Conservation (phyloP, 495 filamentous ascomycete genomes). For the Talaromyces liani region DNA sequence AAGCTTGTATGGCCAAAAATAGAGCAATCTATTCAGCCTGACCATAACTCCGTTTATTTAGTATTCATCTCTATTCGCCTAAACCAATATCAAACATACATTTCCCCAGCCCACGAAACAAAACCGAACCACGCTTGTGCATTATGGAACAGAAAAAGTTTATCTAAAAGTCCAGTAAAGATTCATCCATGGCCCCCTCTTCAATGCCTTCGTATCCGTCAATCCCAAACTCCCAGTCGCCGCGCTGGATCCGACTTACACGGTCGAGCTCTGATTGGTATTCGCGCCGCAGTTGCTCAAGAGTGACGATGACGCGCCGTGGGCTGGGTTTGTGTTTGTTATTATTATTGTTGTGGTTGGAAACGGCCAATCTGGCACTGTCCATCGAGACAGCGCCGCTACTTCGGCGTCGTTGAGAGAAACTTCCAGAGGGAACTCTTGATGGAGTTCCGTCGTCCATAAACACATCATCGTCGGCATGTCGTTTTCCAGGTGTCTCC, state of each 20-base stretch:
- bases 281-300: slow-evolving; percentile 74
- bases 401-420: slow-evolving; percentile 2
- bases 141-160: not conserved
- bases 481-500: slow-evolving; percentile 19
- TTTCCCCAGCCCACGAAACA: not conserved
- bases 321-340: slow-evolving; percentile 10
- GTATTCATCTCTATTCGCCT: not conserved
- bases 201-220: slow-evolving; percentile 25
- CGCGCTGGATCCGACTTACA: slow-evolving; percentile 52
- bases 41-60: no score
- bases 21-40: not conserved
- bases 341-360: not conserved
- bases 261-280: slow-evolving; percentile 85
- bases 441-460: slow-evolving; percentile 19
- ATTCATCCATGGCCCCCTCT: slow-evolving; percentile 10
- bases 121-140: not conserved
- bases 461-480: slow-evolving; percentile 35
- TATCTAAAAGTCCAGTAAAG: not conserved
- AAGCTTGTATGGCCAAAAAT: not conserved
- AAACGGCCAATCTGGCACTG: not conserved
- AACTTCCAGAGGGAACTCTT: not conserved
- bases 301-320: slow-evolving; percentile 56
- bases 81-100: not conserved
- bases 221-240: slow-evolving; percentile 53
- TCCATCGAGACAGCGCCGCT: slow-evolving; percentile 3